phyloP scores from a whole-genome alignment of 179 eudicot species.

The Silene noctiflora region DNA sequence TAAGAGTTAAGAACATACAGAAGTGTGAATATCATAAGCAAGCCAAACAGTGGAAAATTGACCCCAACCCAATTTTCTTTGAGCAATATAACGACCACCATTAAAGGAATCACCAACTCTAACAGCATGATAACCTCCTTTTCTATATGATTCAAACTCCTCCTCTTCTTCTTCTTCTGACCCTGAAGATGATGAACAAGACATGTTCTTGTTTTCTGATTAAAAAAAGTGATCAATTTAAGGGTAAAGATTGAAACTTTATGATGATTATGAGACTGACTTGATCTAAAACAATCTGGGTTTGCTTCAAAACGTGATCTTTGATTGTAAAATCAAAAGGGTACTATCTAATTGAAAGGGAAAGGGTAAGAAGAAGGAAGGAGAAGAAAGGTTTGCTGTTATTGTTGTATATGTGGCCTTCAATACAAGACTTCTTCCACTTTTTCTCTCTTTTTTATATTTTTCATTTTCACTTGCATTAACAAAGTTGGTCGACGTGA shows the following conservation, averaged over 20 bases:
- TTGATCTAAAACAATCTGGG: slow-evolving; percentile 16
- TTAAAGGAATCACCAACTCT: slow-evolving; percentile 76
- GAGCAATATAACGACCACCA: slow-evolving; percentile 82
- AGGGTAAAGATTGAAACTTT: slow-evolving; percentile 10
- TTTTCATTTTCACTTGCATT: too few relatives aligned
- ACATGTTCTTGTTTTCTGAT: slow-evolving; percentile 26
- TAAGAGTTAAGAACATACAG: slow-evolving; percentile 37
- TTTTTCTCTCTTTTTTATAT: slow-evolving; percentile 37
- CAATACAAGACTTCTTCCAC: slow-evolving; percentile 46
- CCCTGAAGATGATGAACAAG: slow-evolving; percentile 78
- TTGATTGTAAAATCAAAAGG: slow-evolving; percentile 11
- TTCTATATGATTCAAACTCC: slow-evolving; percentile 68
- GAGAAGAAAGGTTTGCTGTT: neutral
- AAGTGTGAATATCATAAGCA: slow-evolving; percentile 63
- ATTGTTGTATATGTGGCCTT: slow-evolving; percentile 37
- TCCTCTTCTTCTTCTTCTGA: slow-evolving; percentile 65
- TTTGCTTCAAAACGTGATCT: slow-evolving; percentile 17
- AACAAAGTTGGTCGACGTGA: too few relatives aligned
- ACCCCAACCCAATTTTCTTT: slow-evolving; percentile 94
- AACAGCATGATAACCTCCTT: slow-evolving; percentile 94
- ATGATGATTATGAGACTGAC: neutral
- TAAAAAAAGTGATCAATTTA: too few relatives aligned
- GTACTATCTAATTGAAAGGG: neutral
- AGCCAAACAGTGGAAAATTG: slow-evolving; percentile 97
- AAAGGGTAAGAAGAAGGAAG: neutral